phyloP scores from a whole-genome alignment of 139 green algal genomes.

The Ettlia oleoabundans region DNA sequence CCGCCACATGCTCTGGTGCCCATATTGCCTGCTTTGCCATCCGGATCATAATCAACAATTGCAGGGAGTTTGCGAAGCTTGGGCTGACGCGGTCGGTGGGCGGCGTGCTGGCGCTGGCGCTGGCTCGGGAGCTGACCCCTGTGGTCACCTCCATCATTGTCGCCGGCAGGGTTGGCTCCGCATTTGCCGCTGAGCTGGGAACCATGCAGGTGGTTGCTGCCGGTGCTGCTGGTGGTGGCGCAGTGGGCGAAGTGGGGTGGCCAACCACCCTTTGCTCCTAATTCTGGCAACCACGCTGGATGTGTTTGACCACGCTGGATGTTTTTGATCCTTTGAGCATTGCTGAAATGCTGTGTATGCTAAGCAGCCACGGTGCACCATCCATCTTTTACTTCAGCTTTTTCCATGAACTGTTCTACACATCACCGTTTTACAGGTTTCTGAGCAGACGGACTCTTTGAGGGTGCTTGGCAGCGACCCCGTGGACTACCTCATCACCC shows the following conservation, averaged over 20 bases:
- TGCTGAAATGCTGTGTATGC: too few species aligned
- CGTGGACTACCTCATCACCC: slow-evolving; percentile 98
- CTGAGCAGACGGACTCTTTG: slow-evolving; percentile 98
- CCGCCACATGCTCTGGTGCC: neutral
- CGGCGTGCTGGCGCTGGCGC: slow-evolving; percentile 94
- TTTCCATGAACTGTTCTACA: neutral
- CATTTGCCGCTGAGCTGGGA: slow-evolving; percentile 98
- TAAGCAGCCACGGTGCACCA: too few species aligned
- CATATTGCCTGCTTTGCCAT: neutral
- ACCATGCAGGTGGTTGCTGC: slow-evolving; percentile 91
- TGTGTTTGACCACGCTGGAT: too few species aligned
- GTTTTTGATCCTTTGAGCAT: too few species aligned
- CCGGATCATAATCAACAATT: neutral
- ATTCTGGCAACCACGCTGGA: too few species aligned
- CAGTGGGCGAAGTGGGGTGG: neutral
- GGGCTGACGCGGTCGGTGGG: slow-evolving; percentile 95
- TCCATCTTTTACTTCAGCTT: too few species aligned
- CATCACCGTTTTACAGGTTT: slow-evolving; percentile 72
- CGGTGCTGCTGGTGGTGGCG: neutral
- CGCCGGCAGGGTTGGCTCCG: slow-evolving; percentile 92
- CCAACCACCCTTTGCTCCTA: too few species aligned
- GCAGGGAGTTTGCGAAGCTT: slow-evolving; percentile 92
- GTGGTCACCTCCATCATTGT: slow-evolving; percentile 99
- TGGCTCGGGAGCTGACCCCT: slow-evolving; percentile 94
- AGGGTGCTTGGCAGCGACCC: slow-evolving; percentile 93